Conservation (phyloP, 2,329 filamentous ascomycete species). For the Penicillium corylophilum region DNA sequence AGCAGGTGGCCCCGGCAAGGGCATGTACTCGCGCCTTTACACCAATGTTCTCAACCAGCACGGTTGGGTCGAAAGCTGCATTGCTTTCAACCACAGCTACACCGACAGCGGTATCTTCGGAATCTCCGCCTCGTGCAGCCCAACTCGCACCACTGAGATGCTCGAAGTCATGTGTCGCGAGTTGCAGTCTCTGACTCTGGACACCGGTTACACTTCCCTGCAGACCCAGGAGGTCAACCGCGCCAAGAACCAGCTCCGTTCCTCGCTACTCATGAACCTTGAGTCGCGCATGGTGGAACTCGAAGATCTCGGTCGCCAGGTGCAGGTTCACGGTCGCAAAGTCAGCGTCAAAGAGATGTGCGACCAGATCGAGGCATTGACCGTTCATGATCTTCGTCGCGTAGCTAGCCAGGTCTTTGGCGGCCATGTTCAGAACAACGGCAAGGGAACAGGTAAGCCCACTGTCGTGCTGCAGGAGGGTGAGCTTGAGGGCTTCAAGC, state of each 20-base stretch:
- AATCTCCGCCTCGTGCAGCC: constrained; percentile 82
- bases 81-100: constrained; percentile 97
- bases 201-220: constrained; percentile 71
- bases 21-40: constrained; percentile 98
- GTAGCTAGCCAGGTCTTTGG: constrained; percentile 78
- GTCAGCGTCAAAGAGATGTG: constrained; percentile 94
- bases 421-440: constrained; percentile 72
- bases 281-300: constrained; percentile 97
- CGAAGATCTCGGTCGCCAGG: constrained; percentile 89
- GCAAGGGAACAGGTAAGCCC: constrained; percentile 78
- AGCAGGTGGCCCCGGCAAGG: constrained; percentile 93
- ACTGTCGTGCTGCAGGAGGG: constrained; percentile 95
- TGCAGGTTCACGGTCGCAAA: constrained; percentile 94
- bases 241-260: constrained; percentile 95
- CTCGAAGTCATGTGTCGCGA: constrained; percentile 94
- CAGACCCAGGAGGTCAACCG: constrained; percentile 77
- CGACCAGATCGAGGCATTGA: constrained; percentile 75
- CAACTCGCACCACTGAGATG: constrained; percentile 75
- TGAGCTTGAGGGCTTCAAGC: constrained; percentile 66
- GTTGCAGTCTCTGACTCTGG: constrained; percentile 72
- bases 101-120: constrained; percentile 94
- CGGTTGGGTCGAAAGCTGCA: constrained; percentile 93
- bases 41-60: constrained; percentile 97
- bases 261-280: constrained; percentile 91
- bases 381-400: constrained; percentile 73